phyloP scores from a whole-genome alignment of 495 filamentous ascomycete species.

The Penicillium maclennaniae region DNA sequence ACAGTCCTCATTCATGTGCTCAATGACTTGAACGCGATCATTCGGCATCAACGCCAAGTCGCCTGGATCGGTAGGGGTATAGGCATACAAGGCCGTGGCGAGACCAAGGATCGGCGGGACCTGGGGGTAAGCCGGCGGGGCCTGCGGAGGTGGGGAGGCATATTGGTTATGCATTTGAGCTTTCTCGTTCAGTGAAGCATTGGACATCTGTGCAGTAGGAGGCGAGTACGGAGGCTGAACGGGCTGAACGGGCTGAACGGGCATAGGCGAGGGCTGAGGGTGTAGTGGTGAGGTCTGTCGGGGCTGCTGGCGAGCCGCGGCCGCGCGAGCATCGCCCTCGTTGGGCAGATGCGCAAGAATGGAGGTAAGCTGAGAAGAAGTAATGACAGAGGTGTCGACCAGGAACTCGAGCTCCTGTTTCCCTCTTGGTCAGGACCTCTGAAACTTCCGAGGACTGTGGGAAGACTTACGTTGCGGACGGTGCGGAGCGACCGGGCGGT shows the following conservation, averaged over 20 bases:
- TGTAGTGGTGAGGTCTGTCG: constrained; percentile 5
- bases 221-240: constrained; percentile 39
- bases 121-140: constrained; percentile 51
- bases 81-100: constrained; percentile 81
- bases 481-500: constrained; percentile 80
- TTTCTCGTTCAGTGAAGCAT: constrained; percentile 51
- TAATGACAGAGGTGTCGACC: constrained; percentile 71
- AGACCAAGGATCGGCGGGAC: constrained; percentile 58
- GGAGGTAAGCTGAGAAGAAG: constrained; percentile 60
- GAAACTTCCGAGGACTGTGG: constrained; percentile 4
- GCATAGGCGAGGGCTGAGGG: constrained; percentile 26
- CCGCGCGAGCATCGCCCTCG: constrained; percentile 44
- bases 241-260: constrained; percentile 25
- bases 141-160: constrained; percentile 42
- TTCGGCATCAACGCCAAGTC: constrained; percentile 73
- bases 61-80: constrained; percentile 69
- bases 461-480: constrained; percentile 69
- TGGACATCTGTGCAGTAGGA: constrained; percentile 44
- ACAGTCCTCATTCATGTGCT: constrained; percentile 97
- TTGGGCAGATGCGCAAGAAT: constrained; percentile 71
- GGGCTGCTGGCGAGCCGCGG: constrained; percentile 18
- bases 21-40: constrained; percentile 72
- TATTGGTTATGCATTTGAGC: constrained; percentile 49
- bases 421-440: constrained; percentile 5
- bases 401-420: constrained; percentile 87